Base-by-base conservation (phyloP, 2,329 filamentous ascomycete genomes). In the Diaporthe vaccinii region DNA sequence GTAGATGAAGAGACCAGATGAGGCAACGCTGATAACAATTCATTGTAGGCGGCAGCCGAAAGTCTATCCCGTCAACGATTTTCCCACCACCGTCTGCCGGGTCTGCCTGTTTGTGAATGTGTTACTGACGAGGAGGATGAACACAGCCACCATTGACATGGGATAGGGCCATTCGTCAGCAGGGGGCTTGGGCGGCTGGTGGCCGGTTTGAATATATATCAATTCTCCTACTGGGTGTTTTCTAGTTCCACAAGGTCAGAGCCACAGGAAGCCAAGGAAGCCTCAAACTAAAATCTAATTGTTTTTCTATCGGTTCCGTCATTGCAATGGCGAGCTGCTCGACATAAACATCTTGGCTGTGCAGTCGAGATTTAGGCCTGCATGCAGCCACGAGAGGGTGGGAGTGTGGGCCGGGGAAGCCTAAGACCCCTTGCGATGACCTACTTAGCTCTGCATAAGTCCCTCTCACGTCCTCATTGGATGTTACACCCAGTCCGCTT, bases 41-140 rank as follows among this genome's bases (percentile, higher is more conserved):
- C 1, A 4, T 1, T 1, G 5, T 3, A 51, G 20, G 4, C 25
- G 25, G 1, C 22, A 10, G 4, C 6, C n/a, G 25, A 28, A 44
- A 17, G 41, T 5, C 41, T 17, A 4, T 12, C 39, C 39, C 39
- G 1, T 15, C 12, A 12, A 15, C 10, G 39, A 41, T 41, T 14
- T 6, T 2, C 34, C 9, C 34, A 36, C 9, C 8, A n/a, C n/a
- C n/a, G n/a, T n/a, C n/a, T n/a, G n/a, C n/a, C n/a, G n/a, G n/a
- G n/a, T n/a, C 8, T 59, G 31, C 4, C 9, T 39, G 20, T 34
- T 39, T n/a, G 9, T 59, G 7, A 14, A 2, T 39, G 31, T 1
- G 20, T 59, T 4, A 12, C 17, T n/a, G 57, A 15, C 31, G 34
- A n/a, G 34, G 22, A n/a, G 17, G 57, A 39, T 36, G 55, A 22